Evolutionary conservation across 176 grass and related monocot species (phyloP), one percentile per base, ranked within the genome.

Genomic region (Phoenix roebelenii): DNA sequence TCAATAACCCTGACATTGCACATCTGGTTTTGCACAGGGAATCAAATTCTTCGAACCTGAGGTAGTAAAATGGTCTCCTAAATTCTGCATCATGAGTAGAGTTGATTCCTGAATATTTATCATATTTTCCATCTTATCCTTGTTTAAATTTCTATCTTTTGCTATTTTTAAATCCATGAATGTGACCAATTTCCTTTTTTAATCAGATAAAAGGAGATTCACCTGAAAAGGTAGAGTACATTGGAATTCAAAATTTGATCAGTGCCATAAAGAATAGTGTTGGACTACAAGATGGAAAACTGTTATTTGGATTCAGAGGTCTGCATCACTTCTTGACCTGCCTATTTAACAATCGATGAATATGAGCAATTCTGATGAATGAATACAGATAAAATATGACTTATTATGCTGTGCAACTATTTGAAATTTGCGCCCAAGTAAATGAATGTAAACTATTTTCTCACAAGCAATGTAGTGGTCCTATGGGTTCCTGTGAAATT

Each of bases 41-140:
- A 88, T 97, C 66, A 97, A 97, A 57, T 97, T 97, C 75, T 97
- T 92, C 63, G 84, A 85, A 76, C 93, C 93, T 59, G 93, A 92
- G 93, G 93, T 97, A 85, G 57, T 52, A 22, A 58, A 67, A 66
- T 60, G 51, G 26, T 49, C 68, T 9, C 49, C 59, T 51, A 61
- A 77, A 65, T 29, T 69, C 70, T 77, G 55, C 55, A 68, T 67
- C 61, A 79, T 48, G 50, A 74, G 69, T 70, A 20, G 28, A 30
- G 28, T 30, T 30, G 28, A 30, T 30, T 30, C 28, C 5, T 30
- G 1, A 10, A 9, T 44, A 44, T 14, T 3, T 3, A 44, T 14
- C 35, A 44, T 44, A 12, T 14, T 39, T 39, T 44, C 12, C 10
- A 44, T 44, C 10, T 12, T 44, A 44, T 44, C 3, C 9, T 12